Evolutionary conservation across 2,329 filamentous ascomycete species (phyloP), one percentile per base, ranked within the genome.

Genomic region (Celoporthe dispersa): DNA sequence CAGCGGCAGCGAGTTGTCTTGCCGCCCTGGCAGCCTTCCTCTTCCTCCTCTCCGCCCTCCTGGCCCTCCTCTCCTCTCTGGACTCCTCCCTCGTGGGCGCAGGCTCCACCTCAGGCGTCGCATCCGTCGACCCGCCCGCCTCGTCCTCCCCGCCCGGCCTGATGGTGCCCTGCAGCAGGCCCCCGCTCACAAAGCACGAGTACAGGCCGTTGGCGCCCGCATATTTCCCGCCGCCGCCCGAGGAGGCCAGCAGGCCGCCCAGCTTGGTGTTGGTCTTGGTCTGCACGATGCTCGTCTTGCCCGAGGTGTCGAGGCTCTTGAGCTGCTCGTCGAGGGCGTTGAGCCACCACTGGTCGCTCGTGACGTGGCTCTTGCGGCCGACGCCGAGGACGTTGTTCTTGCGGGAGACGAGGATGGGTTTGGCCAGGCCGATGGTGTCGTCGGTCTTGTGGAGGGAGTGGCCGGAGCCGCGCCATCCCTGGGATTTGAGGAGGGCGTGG

Each of bases 291-390:
- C 84, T 82, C 67, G 88, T 85, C 74, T 87, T 81, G 73, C 85
- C 84, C 33, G 85, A 84, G 1, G 87, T 89, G 77, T 92, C 91
- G 67, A 97, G 86, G 4, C 91, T 92, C 80, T 96, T 92, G 73
- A 98, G 83, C 68, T 94, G 94, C 78, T 94, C 91, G 80, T 98
- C 95, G 75, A 97, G 98, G 14, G 96, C 96, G 70, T 93, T 91
- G 81, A 97, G 86, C 96, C 96, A 99, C 96, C 96, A 99, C 79
- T 97, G 94, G 78, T 98, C 95, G 75, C 85, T 88, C 31, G 86
- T 88, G 72, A 85, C 85, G 73, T 89, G 87, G 70, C 86, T 84
- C 79, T 93, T 94, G 78, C 92, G 90, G 68, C 95, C 95, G 6
- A 98, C 84, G 33, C 95, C 95, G 67, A 92, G 85, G 37, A 87